Conservation (phyloP, 1,284 basidiomycete genomes). For the Gymnopus androsaceus region DNA sequence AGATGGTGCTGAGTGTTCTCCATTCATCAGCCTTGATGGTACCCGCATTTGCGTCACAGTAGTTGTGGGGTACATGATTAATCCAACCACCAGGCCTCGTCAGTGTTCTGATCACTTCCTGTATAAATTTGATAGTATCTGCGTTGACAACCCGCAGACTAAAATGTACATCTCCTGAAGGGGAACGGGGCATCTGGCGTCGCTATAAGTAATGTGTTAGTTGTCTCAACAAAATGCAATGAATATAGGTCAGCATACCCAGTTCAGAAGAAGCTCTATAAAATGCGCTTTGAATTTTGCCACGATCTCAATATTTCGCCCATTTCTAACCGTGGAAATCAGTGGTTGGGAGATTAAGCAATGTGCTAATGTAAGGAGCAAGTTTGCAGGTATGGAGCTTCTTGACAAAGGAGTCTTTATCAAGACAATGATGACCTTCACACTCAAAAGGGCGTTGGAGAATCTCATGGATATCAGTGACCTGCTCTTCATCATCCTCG, state of each 20-base stretch:
- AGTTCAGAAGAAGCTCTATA: no score
- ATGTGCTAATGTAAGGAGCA: background rate
- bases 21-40: conserved; percentile 39
- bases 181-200: no score
- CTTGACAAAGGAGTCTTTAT: background rate
- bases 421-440: background rate
- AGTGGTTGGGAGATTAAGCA: background rate
- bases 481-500: no score
- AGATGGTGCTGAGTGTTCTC: no score
- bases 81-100: conserved; percentile 33
- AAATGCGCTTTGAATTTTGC: background rate
- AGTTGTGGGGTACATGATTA: conserved; percentile 31
- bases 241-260: no score
- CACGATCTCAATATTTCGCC: background rate
- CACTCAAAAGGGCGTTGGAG: background rate
- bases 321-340: background rate
- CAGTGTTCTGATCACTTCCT: conserved; percentile 27
- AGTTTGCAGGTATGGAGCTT: background rate
- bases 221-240: no score
- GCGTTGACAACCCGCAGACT: background rate
- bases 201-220: no score
- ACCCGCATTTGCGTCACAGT: conserved; percentile 32
- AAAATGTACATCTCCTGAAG: no score
- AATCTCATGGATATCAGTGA: background rate
- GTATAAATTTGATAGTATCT: conserved; percentile 19